Percentiles rank a stretch among this genome's conserved stretches.
Conservation (phyloP, 164 flowering plant genomes). For the Paratinospora sagittata region DNA sequence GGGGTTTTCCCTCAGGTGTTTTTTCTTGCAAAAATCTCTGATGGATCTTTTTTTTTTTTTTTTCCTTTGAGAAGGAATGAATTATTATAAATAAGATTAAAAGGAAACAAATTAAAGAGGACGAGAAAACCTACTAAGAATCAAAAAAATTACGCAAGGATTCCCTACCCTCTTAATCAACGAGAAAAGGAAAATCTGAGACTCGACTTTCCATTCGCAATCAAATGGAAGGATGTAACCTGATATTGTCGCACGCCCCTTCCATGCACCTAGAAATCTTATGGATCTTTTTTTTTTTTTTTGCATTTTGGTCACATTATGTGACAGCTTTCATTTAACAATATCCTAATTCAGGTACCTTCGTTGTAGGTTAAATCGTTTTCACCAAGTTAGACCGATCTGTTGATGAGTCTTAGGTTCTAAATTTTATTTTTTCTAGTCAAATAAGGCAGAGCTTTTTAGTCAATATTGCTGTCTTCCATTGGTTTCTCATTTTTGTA, state of each 20-base stretch:
- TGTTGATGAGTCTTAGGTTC: not conserved
- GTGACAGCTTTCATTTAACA: not conserved
- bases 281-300: not conserved
- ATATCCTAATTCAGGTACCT: not conserved
- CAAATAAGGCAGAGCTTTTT: not conserved
- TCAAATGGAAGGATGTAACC: too few relatives aligned
- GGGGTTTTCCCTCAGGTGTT: slow-evolving; percentile 98
- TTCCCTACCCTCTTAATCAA: too few relatives aligned
- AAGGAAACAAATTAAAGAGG: too few relatives aligned
- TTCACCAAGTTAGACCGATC: not conserved
- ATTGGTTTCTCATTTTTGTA: not conserved
- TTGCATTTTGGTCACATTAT: not conserved
- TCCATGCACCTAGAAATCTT: too few relatives aligned
- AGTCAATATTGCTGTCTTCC: not conserved
- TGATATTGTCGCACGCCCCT: too few relatives aligned
- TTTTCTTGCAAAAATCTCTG: slow-evolving; percentile 6
- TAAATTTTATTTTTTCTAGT: not conserved
- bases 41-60: not conserved
- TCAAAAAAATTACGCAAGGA: too few relatives aligned
- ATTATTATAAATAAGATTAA: too few relatives aligned
- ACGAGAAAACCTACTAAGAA: too few relatives aligned
- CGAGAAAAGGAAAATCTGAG: too few relatives aligned
- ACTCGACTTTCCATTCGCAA: too few relatives aligned
- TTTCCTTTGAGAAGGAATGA: too few relatives aligned
- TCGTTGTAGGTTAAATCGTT: not conserved